Evolutionary conservation across 495 filamentous ascomycete genomes (phyloP), one percentile per base, ranked within the genome.

Genomic region (Lophiotrema nucula): DNA sequence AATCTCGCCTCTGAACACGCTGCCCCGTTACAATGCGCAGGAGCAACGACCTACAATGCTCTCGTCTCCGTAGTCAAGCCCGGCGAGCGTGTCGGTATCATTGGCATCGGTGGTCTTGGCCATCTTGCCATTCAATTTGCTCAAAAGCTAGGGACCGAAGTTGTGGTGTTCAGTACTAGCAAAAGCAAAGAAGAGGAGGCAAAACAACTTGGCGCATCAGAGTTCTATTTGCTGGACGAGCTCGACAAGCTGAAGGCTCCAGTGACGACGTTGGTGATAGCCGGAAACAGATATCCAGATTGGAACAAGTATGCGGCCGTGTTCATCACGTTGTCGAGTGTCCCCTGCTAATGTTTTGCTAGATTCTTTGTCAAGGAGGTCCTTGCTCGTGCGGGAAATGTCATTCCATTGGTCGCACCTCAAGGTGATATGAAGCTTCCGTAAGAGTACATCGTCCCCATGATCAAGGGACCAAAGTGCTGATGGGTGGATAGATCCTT

Each of bases 61-160:
- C 74, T 41, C 79, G 67, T 69, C 5, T 72, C 74, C 27, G 67
- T 67, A 23, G 71, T 76, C 5, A 72, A 72, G 21, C 70, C 81
- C 1, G 77, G 73, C 0, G 71, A 81, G 28, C 74, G 76, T 0
- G 83, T 87, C 18, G 83, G 84, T 2, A 75, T 88, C 37, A 72
- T 86, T 1, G 83, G 84, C 8, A 67, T 87, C 5, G 84, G 84
- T 13, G 84, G 84, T 0, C 70, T 87, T 0, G 84, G 83, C 0
- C 83, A 86, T 63, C 62, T 86, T 44, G 84, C 83, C 1, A 83
- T 87, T 41, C 68, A 70, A 47, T 70, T 71, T 49, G 71, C 70
- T 0, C 27, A 45, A 3, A 71, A 69, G 56, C 65, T 73, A 47
- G 71, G 70, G 11, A 61, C 62, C 18, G 48, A 69, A 10, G 70